Percentiles rank a stretch among this genome's conserved stretches.
Conservation (phyloP, 2,329 filamentous ascomycete species). For the Geosmithia flava region DNA sequence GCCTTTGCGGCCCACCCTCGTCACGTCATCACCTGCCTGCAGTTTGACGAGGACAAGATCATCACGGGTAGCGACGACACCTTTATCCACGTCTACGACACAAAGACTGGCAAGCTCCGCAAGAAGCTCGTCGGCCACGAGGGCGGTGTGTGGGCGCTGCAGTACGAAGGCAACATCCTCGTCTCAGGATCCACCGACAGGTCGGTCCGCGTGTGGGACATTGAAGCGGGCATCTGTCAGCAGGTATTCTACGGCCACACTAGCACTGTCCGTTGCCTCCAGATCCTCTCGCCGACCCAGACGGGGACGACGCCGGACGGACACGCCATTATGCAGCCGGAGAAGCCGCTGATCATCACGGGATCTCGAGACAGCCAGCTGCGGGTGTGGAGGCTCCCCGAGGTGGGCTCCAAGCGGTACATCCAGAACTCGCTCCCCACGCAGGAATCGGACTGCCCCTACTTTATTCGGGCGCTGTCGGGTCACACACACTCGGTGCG, state of each 20-base stretch:
- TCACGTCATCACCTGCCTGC: slow-evolving; percentile 93
- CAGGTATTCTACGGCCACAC: slow-evolving; percentile 97
- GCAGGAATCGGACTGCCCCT: slow-evolving; percentile 74
- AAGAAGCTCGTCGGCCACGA: slow-evolving; percentile 86
- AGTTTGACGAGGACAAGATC: slow-evolving; percentile 97
- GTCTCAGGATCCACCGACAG: slow-evolving; percentile 95
- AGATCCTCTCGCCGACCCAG: slow-evolving; percentile 81
- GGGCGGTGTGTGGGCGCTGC: slow-evolving; percentile 92
- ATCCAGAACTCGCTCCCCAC: slow-evolving; percentile 67
- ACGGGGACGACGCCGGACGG: slow-evolving; percentile 62
- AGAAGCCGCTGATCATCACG: slow-evolving; percentile 92
- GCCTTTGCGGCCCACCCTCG: slow-evolving; percentile 93
- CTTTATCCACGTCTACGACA: slow-evolving; percentile 96
- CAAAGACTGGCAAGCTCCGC: slow-evolving; percentile 77
- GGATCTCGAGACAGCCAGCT: slow-evolving; percentile 91
- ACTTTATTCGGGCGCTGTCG: slow-evolving; percentile 76
- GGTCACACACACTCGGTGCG: slow-evolving; percentile 91
- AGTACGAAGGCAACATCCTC: slow-evolving; percentile 89
- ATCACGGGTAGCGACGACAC: slow-evolving; percentile 96
- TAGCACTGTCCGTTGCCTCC: slow-evolving; percentile 88
- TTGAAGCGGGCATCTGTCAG: slow-evolving; percentile 81
- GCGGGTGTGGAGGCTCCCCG: slow-evolving; percentile 86
- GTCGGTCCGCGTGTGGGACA: slow-evolving; percentile 99
- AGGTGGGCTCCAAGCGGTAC: slow-evolving; percentile 63
- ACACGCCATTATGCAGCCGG: slow-evolving; percentile 74